phyloP scores from a whole-genome alignment of 352 stramenopile species.

The Globisporangium nagaii region DNA sequence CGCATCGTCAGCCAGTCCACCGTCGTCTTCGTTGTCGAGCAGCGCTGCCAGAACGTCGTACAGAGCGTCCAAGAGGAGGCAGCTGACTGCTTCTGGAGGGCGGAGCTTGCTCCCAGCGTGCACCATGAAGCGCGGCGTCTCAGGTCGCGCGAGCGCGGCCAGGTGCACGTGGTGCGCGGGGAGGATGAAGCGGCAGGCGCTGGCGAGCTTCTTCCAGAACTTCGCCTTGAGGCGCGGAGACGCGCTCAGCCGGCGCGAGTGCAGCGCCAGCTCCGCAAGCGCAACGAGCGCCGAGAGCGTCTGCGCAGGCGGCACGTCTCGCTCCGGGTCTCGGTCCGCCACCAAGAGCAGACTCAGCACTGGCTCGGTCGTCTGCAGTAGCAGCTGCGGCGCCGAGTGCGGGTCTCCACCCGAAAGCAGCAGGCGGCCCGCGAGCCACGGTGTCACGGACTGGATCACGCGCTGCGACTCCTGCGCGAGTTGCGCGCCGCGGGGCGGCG shows the following conservation, averaged over 20 bases:
- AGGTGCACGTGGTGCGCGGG: neutral
- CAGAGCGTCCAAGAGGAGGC: neutral
- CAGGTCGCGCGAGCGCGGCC: neutral
- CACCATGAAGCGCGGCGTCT: neutral
- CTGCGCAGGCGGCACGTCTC: neutral
- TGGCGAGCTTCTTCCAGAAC: neutral
- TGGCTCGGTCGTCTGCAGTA: neutral
- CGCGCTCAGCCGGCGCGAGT: neutral
- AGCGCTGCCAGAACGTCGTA: neutral
- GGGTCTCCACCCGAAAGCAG: neutral
- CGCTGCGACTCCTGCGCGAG: neutral
- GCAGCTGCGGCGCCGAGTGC: neutral
- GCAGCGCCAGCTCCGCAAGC: neutral
- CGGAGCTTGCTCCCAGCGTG: neutral
- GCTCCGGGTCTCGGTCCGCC: neutral
- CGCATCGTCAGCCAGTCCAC: too few relatives aligned
- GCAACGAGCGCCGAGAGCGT: neutral
- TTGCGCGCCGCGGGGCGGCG: too few relatives aligned
- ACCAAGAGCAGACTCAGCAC: neutral
- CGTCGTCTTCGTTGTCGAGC: too few relatives aligned
- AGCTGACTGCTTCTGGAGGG: neutral
- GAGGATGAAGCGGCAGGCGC: neutral
- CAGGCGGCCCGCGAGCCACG: neutral
- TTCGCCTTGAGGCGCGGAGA: neutral
- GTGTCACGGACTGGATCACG: neutral